phyloP scores from a whole-genome alignment of 2,329 filamentous ascomycete species.

The Ophiostoma sp. region DNA sequence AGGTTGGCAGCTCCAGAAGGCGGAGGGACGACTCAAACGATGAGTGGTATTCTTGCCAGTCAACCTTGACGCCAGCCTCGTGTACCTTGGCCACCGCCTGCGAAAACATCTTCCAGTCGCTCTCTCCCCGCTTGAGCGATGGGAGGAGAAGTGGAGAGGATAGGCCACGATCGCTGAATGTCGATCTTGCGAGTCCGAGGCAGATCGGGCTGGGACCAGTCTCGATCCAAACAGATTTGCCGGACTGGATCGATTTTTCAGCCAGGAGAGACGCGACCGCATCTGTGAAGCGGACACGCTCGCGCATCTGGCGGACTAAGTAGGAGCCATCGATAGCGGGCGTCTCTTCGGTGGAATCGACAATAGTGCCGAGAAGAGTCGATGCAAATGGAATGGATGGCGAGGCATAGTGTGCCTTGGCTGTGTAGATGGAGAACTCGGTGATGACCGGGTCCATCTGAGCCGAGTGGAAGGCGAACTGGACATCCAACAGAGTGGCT shows the following conservation, averaged over 20 bases:
- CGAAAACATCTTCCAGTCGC: slow-evolving; percentile 59
- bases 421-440: slow-evolving; percentile 48
- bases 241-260: slow-evolving; percentile 50
- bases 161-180: slow-evolving; percentile 40
- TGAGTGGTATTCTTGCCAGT: slow-evolving; percentile 66
- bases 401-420: slow-evolving; percentile 29
- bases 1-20: slow-evolving; percentile 60
- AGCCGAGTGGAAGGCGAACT: slow-evolving; percentile 50
- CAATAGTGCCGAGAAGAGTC: slow-evolving; percentile 56
- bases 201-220: slow-evolving; percentile 67
- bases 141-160: slow-evolving; percentile 48
- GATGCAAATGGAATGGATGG: slow-evolving; percentile 57
- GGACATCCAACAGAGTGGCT: slow-evolving; percentile 44
- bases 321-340: slow-evolving; percentile 54
- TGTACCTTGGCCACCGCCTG: slow-evolving; percentile 54
- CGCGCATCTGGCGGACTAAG: slow-evolving; percentile 58
- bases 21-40: slow-evolving; percentile 39
- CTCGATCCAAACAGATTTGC: slow-evolving; percentile 66
- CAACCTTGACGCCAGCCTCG: slow-evolving; percentile 54
- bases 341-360: slow-evolving; percentile 42
- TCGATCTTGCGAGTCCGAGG: slow-evolving; percentile 61
- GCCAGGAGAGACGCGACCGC: slow-evolving; percentile 55
- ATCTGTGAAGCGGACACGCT: slow-evolving; percentile 63
- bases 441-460: slow-evolving; percentile 52
- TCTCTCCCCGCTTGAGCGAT: slow-evolving; percentile 57